A percentile compares a stretch with the other conserved stretches of the same genome.
These are phyloP conservation scores for Suhomyces guaymorum DNA, from an alignment of 1,139 yeast species.

Conservation along the genomic window DNA sequence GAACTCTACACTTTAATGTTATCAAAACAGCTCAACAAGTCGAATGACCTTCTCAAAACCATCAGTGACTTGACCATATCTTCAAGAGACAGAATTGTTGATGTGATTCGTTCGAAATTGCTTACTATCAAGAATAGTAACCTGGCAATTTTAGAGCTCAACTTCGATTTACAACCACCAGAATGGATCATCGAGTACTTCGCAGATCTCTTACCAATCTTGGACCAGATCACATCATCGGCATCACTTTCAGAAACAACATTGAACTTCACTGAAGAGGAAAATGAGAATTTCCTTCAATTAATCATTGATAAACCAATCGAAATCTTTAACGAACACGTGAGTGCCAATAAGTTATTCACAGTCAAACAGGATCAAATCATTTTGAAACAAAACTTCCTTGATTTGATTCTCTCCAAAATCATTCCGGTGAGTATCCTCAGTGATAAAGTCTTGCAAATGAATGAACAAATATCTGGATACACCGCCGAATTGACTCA, in stretches of 20 bases:
- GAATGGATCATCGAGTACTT: slow-evolving; percentile 70
- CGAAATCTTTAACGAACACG: slow-evolving; percentile 41
- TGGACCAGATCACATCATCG: slow-evolving; percentile 40
- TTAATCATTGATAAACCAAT: slow-evolving; percentile 53
- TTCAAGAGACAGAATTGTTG: slow-evolving; percentile 44
- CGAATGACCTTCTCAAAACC: slow-evolving; percentile 24
- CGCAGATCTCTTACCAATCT: slow-evolving; percentile 49
- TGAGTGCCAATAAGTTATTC: slow-evolving; percentile 27
- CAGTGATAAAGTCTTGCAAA: slow-evolving; percentile 39
- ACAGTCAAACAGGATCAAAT: slow-evolving; percentile 32
- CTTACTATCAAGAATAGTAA: slow-evolving; percentile 42
- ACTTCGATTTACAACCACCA: slow-evolving; percentile 62
- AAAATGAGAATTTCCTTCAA: slow-evolving; percentile 33
- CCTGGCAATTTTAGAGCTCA: slow-evolving; percentile 43
- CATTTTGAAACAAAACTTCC: slow-evolving; percentile 57
- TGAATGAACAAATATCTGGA: slow-evolving; percentile 36
- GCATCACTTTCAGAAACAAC: slow-evolving; percentile 24
- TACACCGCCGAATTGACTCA: slow-evolving; percentile 39
- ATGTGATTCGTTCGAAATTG: slow-evolving; percentile 41
- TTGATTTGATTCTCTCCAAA: slow-evolving; percentile 59
- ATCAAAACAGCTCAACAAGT: slow-evolving; percentile 40
- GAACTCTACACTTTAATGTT: slow-evolving; percentile 73
- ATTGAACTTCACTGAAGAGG: slow-evolving; percentile 36
- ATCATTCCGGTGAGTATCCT: slow-evolving; percentile 48
- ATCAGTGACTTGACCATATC: slow-evolving; percentile 28